A percentile compares a stretch with the other conserved stretches of the same genome.
phyloP scores from a whole-genome alignment of 163 green algal genomes.

The Scenedesmus sp. region DNA sequence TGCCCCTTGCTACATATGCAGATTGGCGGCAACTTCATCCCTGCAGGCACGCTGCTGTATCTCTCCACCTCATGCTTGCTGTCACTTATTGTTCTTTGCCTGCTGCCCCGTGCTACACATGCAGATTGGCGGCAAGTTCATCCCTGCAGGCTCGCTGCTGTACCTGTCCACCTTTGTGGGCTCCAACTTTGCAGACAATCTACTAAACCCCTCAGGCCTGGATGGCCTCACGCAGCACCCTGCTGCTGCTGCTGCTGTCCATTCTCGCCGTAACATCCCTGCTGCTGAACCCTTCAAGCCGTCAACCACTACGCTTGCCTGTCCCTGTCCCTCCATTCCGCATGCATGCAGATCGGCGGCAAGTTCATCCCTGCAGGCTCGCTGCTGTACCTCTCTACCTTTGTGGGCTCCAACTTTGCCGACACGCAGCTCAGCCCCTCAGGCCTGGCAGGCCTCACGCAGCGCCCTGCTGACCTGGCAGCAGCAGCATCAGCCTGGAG shows the following conservation, averaged over 20 bases:
- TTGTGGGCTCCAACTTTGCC: background rate
- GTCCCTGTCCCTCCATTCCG: too few relatives aligned
- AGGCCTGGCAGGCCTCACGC: background rate
- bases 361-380: conserved; percentile 27
- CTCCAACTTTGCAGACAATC: background rate
- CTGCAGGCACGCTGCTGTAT: too few relatives aligned
- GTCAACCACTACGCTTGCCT: too few relatives aligned
- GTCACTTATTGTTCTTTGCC: background rate
- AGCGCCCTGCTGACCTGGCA: background rate
- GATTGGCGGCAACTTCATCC: too few relatives aligned
- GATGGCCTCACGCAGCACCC: background rate
- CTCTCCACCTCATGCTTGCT: too few relatives aligned
- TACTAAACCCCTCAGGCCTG: background rate
- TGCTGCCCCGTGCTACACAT: background rate
- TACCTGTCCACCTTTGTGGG: conserved; percentile 4
- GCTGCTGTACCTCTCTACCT: background rate
- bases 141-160: conserved; percentile 20
- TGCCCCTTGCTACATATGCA: too few relatives aligned
- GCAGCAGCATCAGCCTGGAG: background rate
- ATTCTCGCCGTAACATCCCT: too few relatives aligned
- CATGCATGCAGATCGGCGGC: conserved; percentile 26
- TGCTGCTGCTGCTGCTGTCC: too few relatives aligned
- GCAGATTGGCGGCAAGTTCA: conserved; percentile 14
- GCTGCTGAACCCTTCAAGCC: too few relatives aligned
- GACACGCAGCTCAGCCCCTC: background rate